phyloP scores from a whole-genome alignment of 2,329 filamentous ascomycete species.

The Aspergillus flavus region DNA sequence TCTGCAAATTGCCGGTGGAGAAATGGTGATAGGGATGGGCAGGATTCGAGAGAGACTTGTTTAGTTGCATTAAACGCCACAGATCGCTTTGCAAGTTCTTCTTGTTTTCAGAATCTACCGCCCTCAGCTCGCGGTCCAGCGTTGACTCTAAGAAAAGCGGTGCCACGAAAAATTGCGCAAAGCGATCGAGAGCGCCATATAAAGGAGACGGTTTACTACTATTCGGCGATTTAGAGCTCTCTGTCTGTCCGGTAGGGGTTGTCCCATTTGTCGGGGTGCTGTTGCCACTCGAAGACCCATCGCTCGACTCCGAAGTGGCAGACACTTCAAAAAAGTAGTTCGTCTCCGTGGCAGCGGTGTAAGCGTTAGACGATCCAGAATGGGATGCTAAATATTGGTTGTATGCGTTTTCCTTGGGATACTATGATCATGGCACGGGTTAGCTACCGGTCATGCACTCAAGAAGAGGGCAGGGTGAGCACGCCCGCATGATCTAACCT shows the following conservation, averaged over 20 bases:
- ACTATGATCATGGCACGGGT: constrained; percentile 51
- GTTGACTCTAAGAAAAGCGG: constrained; percentile 85
- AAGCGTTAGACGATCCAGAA: constrained; percentile 92
- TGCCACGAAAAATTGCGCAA: constrained; percentile 90
- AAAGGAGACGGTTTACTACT: constrained; percentile 57
- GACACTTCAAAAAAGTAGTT: constrained; percentile 98
- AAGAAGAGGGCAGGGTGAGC: neutral
- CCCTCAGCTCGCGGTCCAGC: constrained; percentile 81
- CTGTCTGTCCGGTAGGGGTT: constrained; percentile 18
- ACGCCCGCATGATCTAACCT: constrained; percentile 22
- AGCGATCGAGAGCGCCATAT: constrained; percentile 82
- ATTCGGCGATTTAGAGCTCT: constrained; percentile 25
- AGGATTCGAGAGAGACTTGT: constrained; percentile 84
- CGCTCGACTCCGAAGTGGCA: constrained; percentile 64
- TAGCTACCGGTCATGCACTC: constrained; percentile 4
- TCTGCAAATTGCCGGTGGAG: constrained; percentile 84
- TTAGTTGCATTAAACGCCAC: constrained; percentile 85
- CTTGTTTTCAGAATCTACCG: constrained; percentile 95
- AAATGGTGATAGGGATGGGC: constrained; percentile 90
- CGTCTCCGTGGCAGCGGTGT: constrained; percentile 88
- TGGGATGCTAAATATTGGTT: constrained; percentile 88
- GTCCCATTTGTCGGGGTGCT: constrained; percentile 31
- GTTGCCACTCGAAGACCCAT: constrained; percentile 27
- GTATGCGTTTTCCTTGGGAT: constrained; percentile 93
- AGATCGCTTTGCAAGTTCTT: constrained; percentile 92